Conservation (phyloP, 2,329 filamentous ascomycete species). For the Macrophomina tecta region DNA sequence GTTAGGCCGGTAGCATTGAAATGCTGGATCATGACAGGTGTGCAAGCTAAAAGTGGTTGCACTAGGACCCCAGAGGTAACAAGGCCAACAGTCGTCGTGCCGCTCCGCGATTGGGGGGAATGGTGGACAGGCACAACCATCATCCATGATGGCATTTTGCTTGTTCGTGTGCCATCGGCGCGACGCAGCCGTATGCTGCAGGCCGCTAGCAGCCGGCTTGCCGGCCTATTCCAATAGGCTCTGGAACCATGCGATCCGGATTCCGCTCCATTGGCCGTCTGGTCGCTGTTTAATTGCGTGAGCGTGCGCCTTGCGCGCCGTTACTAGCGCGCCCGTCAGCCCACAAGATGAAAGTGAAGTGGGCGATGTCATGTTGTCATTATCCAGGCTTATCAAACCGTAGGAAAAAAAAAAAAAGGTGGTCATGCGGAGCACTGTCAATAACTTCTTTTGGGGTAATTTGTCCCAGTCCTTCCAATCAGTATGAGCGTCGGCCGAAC, state of each 20-base stretch:
- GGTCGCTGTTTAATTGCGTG: conserved; percentile 12
- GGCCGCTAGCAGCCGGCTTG: conserved; percentile 21
- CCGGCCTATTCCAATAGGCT: conserved; percentile 25
- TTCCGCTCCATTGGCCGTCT: not conserved
- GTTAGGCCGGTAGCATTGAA: conserved; percentile 7
- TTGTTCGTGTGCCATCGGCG: conserved; percentile 22
- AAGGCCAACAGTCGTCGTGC: conserved; percentile 18
- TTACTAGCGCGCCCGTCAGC: conserved; percentile 25
- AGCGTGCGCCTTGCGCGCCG: conserved; percentile 9
- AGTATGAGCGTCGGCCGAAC: conserved; percentile 9
- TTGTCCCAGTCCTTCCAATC: conserved; percentile 12
- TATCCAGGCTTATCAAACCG: conserved; percentile 16
- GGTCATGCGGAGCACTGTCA: conserved; percentile 20
- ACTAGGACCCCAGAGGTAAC: conserved; percentile 6
- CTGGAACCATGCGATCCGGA: conserved; percentile 5
- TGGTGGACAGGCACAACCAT: not conserved
- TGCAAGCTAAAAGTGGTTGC: not conserved
- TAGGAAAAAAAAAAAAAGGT: conserved; percentile 6
- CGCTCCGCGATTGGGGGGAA: not conserved
- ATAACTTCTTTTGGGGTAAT: conserved; percentile 14
- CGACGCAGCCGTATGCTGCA: conserved; percentile 14
- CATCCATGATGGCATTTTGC: conserved; percentile 15
- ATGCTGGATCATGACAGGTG: not conserved
- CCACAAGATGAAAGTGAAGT: not conserved
- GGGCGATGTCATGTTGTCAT: conserved; percentile 18